phyloP scores from a whole-genome alignment of 306 rosid species.

The Inga oerstediana region DNA sequence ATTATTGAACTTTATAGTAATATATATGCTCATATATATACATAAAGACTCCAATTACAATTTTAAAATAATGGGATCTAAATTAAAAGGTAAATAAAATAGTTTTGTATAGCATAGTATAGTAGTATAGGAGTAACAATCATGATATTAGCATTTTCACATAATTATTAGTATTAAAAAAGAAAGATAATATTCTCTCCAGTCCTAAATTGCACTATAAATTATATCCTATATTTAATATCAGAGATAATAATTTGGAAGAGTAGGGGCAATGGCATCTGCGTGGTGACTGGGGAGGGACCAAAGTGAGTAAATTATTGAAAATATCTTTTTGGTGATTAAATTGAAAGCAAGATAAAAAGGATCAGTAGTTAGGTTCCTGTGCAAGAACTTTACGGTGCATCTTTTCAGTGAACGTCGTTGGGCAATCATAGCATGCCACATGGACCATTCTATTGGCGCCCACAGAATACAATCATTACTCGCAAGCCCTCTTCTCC shows the following conservation, averaged over 20 bases:
- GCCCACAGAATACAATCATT: background rate
- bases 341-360: conserved; percentile 36
- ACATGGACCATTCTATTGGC: conserved; percentile 14
- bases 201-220: too few species aligned
- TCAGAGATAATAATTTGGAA: background rate
- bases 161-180: background rate
- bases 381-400: conserved; percentile 23
- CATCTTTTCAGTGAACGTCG: conserved; percentile 14
- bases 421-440: conserved; percentile 29
- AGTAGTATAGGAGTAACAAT: too few species aligned
- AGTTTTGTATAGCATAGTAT: too few species aligned
- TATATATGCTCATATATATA: too few species aligned
- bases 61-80: background rate
- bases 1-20: too few species aligned
- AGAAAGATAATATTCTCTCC: background rate
- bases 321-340: conserved; percentile 33
- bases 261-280: background rate
- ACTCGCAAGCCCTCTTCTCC: background rate
- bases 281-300: background rate
- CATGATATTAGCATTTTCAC: too few species aligned
- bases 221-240: too few species aligned
- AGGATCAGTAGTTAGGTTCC: conserved; percentile 14
- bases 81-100: background rate
- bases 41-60: background rate
- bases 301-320: conserved; percentile 10